A percentile compares a stretch with the other conserved stretches of the same genome.
Evolutionary conservation across 2,329 filamentous ascomycete genomes (phyloP).

Genomic region (Arthrobotrys iridis): DNA sequence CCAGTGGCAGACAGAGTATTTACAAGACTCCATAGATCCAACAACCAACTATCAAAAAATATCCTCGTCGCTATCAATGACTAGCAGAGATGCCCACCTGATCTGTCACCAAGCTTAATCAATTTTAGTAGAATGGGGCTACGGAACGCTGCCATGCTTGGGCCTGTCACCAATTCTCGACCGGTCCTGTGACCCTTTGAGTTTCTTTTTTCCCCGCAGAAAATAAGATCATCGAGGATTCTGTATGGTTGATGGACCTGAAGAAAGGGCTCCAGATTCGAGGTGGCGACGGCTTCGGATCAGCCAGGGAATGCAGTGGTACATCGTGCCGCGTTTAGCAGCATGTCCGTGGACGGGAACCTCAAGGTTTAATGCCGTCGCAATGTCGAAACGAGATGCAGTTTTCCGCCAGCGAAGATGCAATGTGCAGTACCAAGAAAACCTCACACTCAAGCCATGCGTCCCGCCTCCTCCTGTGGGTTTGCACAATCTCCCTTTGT

Average conservation of each 20-base stretch:
- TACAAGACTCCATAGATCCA: not conserved
- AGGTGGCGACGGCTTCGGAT: constrained; percentile 31
- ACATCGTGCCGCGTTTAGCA: constrained; percentile 31
- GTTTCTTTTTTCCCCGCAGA: constrained; percentile 32
- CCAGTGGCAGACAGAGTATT: constrained; percentile 7
- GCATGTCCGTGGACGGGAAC: constrained; percentile 22
- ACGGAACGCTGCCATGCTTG: constrained; percentile 21
- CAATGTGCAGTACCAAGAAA: not conserved
- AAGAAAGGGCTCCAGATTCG: constrained; percentile 12
- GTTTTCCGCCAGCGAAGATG: constrained; percentile 13
- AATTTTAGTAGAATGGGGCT: constrained; percentile 26
- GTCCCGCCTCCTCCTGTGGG: constrained; percentile 2
- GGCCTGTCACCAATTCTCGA: constrained; percentile 9
- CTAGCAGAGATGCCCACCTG: constrained; percentile 28
- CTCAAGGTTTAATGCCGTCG: constrained; percentile 24
- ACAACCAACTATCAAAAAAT: not conserved
- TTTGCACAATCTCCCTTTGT: too few species aligned
- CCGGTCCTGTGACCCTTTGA: constrained; percentile 36
- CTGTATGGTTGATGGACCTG: not conserved
- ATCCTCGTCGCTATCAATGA: constrained; percentile 1
- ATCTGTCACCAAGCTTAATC: constrained; percentile 18
- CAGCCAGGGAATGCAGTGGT: constrained; percentile 31
- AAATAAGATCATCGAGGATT: constrained; percentile 5
- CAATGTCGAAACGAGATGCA: constrained; percentile 40
- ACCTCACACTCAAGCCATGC: not conserved